These are phyloP conservation scores for Boletus vermiculosoides DNA, from an alignment of 768 basidiomycete genomes.

Conservation along the genomic window DNA sequence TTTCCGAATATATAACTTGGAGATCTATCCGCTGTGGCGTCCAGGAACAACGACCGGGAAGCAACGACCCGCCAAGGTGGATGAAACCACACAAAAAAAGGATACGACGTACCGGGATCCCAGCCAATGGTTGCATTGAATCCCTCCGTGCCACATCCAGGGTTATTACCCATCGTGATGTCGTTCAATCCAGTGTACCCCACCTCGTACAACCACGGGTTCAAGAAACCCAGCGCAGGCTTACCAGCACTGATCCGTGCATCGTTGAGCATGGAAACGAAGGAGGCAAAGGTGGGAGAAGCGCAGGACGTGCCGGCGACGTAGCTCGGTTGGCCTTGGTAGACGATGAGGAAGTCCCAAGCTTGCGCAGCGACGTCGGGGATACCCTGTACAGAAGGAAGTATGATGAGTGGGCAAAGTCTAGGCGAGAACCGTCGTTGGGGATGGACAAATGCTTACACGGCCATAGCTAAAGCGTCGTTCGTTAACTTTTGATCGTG, in stretches of 20 bases:
- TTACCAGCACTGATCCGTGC: conserved; percentile 45
- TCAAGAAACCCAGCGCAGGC: conserved; percentile 61
- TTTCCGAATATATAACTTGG: not conserved
- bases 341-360: conserved; percentile 46
- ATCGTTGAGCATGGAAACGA: conserved; percentile 67
- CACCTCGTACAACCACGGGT: conserved; percentile 54
- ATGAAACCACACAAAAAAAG: too few species aligned
- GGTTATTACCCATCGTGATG: conserved; percentile 55
- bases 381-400: conserved; percentile 36
- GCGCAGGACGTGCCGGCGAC: conserved; percentile 67
- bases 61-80: not conserved
- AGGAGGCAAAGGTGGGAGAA: conserved; percentile 60
- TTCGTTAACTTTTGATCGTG: not conserved
- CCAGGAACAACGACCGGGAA: not conserved
- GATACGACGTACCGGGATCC: conserved; percentile 50
- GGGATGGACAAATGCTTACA: conserved; percentile 34
- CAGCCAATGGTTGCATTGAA: conserved; percentile 62
- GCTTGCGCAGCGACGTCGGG: conserved; percentile 71
- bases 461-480: conserved; percentile 45
- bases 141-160: conserved; percentile 60
- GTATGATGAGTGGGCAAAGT: not conserved
- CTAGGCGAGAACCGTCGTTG: too few species aligned
- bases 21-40: not conserved
- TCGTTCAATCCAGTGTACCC: conserved; percentile 47
- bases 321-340: conserved; percentile 35